Conservation (phyloP, 345 rosid genomes). For the Salix suchowensis region DNA sequence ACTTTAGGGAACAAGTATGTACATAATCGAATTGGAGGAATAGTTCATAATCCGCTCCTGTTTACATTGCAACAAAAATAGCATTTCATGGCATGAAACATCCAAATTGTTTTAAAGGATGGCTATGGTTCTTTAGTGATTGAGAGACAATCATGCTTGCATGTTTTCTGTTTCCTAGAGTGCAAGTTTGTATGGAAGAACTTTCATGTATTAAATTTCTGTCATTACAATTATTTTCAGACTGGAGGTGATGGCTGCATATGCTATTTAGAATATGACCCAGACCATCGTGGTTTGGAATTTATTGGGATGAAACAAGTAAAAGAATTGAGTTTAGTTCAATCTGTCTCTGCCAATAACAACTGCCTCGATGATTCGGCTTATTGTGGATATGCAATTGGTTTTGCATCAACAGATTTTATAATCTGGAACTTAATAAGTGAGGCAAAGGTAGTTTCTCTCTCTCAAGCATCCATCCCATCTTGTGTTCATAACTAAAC, state of each 20-base stretch:
- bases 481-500: not conserved
- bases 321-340: slow-evolving; percentile 79
- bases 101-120: not conserved
- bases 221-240: slow-evolving; percentile 37
- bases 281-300: slow-evolving; percentile 48
- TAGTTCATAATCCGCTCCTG: not conserved
- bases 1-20: not conserved
- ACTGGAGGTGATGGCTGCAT: slow-evolving; percentile 98
- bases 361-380: slow-evolving; percentile 34
- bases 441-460: slow-evolving; percentile 61
- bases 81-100: not conserved
- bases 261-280: slow-evolving; percentile 74
- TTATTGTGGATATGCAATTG: slow-evolving; percentile 65
- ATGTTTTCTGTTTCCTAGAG: not conserved
- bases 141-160: not conserved
- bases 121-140: not conserved
- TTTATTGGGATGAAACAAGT: slow-evolving; percentile 90
- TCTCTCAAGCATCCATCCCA: not conserved
- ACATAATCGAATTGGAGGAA: not conserved
- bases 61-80: not conserved
- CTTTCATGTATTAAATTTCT: slow-evolving; percentile 7
- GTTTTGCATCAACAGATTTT: slow-evolving; percentile 87
- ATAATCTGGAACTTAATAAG: slow-evolving; percentile 71
- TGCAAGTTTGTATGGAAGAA: not conserved
- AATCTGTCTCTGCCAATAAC: slow-evolving; percentile 44